These are phyloP conservation scores for Metschnikowia lachancei DNA, from an alignment of 805 yeast genomes.

Conservation along the genomic window DNA sequence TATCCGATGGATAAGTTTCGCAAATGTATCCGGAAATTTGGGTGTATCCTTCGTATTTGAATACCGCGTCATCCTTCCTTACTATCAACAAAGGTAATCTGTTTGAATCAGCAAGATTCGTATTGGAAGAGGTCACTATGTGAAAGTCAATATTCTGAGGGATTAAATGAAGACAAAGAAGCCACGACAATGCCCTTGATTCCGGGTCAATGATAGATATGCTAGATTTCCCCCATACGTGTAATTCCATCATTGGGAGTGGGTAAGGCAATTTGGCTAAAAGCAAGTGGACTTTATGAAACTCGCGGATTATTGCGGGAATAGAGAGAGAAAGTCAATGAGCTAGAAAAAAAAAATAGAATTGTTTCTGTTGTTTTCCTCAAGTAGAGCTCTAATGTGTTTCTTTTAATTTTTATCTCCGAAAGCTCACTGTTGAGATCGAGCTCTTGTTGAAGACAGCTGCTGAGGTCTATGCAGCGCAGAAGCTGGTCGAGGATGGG, in stretches of 20 bases:
- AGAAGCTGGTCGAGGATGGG: neutral
- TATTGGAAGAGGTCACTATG: slow-evolving; percentile 57
- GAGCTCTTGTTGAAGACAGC: neutral
- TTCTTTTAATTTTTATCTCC: neutral
- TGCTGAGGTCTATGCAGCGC: neutral
- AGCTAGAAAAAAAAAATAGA: neutral
- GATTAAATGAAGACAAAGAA: slow-evolving; percentile 27
- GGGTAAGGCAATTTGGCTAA: neutral
- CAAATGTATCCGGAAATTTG: slow-evolving; percentile 35
- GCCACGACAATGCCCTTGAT: slow-evolving; percentile 47
- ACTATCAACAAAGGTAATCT: slow-evolving; percentile 48
- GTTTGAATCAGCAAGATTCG: slow-evolving; percentile 49
- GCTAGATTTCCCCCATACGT: slow-evolving; percentile 53
- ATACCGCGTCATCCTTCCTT: slow-evolving; percentile 15
- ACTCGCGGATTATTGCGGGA: too few relatives aligned
- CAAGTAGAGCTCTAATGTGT: neutral
- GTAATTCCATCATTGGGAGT: slow-evolving; percentile 29
- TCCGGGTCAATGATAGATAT: slow-evolving; percentile 52
- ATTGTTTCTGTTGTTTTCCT: neutral
- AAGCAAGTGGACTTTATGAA: too few relatives aligned
- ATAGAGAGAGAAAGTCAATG: too few relatives aligned
- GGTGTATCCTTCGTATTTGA: slow-evolving; percentile 39
- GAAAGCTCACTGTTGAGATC: neutral
- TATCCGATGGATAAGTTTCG: slow-evolving; percentile 13
- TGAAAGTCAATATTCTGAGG: slow-evolving; percentile 20